phyloP scores from a whole-genome alignment of 2,329 filamentous ascomycete genomes.

The Neodidymelliopsis sp. region DNA sequence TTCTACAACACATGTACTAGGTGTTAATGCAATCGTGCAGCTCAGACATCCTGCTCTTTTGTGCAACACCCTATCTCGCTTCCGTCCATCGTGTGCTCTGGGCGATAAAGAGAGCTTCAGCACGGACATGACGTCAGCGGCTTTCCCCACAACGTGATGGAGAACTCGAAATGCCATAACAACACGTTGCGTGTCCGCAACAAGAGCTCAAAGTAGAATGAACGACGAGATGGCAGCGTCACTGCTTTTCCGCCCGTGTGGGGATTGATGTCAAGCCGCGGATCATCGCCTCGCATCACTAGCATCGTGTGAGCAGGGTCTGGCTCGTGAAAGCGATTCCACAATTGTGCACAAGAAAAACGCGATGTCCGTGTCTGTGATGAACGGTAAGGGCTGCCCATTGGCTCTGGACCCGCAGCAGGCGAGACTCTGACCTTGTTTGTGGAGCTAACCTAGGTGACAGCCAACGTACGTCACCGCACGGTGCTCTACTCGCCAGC shows the following conservation, averaged over 20 bases:
- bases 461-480: constrained; percentile 39
- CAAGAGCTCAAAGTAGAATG: constrained; percentile 1
- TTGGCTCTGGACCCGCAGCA: constrained; percentile 31
- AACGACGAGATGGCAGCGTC: constrained; percentile 4
- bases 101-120: constrained; percentile 21
- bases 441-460: constrained; percentile 20
- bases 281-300: constrained; percentile 5
- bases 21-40: too few species aligned
- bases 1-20: too few species aligned
- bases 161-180: constrained; percentile 39
- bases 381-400: constrained; percentile 23
- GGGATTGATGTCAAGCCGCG: constrained; percentile 11
- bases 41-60: constrained; percentile 1
- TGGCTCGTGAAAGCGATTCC: constrained; percentile 27
- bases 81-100: constrained; percentile 6
- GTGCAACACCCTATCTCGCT: constrained; percentile 4
- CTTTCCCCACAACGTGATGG: constrained; percentile 37
- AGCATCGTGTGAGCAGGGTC: constrained; percentile 9
- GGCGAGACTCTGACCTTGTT: constrained; percentile 24
- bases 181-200: constrained; percentile 13
- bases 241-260: neutral
- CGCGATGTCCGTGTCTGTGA: constrained; percentile 22
- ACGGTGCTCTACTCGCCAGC: constrained; percentile 20
- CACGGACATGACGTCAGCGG: constrained; percentile 29
- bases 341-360: constrained; percentile 30